Evolutionary conservation across 306 rosid genomes (phyloP), one percentile per base, ranked within the genome.

Genomic region (Trichosanthes truncata): DNA sequence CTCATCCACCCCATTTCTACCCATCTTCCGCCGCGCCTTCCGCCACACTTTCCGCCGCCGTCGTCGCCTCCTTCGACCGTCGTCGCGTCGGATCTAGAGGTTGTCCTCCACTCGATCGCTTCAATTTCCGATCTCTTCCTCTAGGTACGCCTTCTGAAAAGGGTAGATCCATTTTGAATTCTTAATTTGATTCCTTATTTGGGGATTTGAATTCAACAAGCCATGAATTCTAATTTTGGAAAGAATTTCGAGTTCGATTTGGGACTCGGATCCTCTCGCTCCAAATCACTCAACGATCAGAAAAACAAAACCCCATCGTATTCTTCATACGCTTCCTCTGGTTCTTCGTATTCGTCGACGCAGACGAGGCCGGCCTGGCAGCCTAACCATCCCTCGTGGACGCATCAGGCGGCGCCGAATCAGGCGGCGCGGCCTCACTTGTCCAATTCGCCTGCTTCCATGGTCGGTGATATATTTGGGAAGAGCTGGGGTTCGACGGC

Each of bases 381-480:
- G 77, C 88, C 97, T 46, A 87, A 82, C 81, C 89, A 87, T 62
- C 88, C 97, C 12, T 31, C 99, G 0, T 93, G 99, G 99, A 86
- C 93, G 79, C 97, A 93, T 86, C 97, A 93, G 86, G 97, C 97
- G 4, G 81, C 88, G 11, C 84, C 90, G 41, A 43, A 77, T 62
- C 87, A 80, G 62, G 51, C 82, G 41, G 74, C 82, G 51, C 84
- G 80, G 25, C 69, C 91, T 51, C 89, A 85, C 10, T 75, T 89
- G 21, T 75, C 89, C 4, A 80, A 81, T 69, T 89, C 79, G 20
- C 88, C 97, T 17, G 46, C 89, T 56, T 90, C 99, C 36, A 93
- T 93, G 99, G 98, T 86, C 7, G 99, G 99, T 8, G 99, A 96
- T 67, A 96, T 96, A 80, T 83, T 84, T 55, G 99, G 99, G 43